Evolutionary conservation across 208 protist genomes (phyloP).

Genomic region (Leishmania lainsoni): DNA sequence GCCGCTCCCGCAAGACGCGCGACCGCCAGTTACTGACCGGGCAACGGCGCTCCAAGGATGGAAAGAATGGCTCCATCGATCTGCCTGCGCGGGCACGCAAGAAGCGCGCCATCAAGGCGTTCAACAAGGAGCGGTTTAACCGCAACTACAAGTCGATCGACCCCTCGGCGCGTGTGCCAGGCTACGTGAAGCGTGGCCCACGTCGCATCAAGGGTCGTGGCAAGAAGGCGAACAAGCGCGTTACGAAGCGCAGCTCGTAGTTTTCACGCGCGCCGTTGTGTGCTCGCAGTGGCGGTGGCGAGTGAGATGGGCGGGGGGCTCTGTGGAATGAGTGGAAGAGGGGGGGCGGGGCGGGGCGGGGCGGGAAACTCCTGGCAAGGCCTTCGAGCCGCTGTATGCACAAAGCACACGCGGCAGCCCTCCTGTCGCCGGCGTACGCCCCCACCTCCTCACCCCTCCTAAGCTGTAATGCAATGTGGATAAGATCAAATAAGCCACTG

Average conservation of each 20-base stretch:
- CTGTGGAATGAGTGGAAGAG: not conserved
- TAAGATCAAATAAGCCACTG: not conserved
- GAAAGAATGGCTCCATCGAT: conserved; percentile 34
- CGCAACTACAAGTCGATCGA: conserved; percentile 86
- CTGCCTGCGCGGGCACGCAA: conserved; percentile 68
- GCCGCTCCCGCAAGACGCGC: conserved; percentile 41
- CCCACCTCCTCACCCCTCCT: not conserved
- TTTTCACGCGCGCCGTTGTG: not conserved
- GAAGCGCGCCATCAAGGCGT: conserved; percentile 58
- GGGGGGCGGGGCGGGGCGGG: no score
- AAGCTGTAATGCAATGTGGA: not conserved
- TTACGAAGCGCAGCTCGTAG: conserved; percentile 59
- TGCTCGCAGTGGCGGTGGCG: not conserved
- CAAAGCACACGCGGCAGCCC: not conserved
- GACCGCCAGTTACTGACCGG: conserved; percentile 79
- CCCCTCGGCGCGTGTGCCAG: conserved; percentile 74
- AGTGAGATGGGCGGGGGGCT: no score
- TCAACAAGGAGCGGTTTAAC: conserved; percentile 81
- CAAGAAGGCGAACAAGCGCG: conserved; percentile 84
- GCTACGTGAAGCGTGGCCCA: conserved; percentile 75
- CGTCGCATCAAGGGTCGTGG: conserved; percentile 84
- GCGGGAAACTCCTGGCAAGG: not conserved
- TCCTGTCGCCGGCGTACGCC: no score
- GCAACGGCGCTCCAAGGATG: conserved; percentile 29
- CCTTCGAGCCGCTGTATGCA: not conserved